Conservation (phyloP, 495 filamentous ascomycete genomes). For the Xeromyces bisporus region DNA sequence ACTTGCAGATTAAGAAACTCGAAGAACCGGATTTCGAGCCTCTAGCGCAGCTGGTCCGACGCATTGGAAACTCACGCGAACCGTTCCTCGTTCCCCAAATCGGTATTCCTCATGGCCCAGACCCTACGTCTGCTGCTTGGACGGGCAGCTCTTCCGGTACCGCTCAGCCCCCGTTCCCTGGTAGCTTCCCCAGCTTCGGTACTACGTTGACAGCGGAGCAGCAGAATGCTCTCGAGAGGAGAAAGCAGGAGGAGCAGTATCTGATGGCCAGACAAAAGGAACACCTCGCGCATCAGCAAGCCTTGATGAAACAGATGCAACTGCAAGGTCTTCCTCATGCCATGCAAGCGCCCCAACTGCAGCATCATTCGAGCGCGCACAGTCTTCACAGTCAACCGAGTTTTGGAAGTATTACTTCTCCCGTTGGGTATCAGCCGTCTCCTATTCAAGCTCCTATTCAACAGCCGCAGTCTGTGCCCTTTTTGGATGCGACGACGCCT, state of each 20-base stretch:
- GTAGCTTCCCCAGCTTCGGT: conserved; percentile 91
- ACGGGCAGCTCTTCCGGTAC: conserved; percentile 32
- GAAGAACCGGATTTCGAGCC: conserved; percentile 93
- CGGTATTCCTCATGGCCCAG: conserved; percentile 71
- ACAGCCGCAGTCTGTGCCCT: conserved; percentile 37
- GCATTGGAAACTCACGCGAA: conserved; percentile 93
- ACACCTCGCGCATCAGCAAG: conserved; percentile 72
- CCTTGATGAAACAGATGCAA: conserved; percentile 57
- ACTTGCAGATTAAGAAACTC: conserved; percentile 81
- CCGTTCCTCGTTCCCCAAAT: conserved; percentile 96
- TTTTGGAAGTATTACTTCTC: conserved; percentile 83
- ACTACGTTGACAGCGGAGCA: conserved; percentile 93
- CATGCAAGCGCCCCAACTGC: conserved; percentile 41
- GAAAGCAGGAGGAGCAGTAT: conserved; percentile 97
- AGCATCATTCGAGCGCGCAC: conserved; percentile 87
- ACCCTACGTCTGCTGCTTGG: conserved; percentile 26
- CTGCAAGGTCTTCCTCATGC: conserved; percentile 39
- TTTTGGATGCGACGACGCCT: conserved; percentile 48
- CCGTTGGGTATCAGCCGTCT: conserved; percentile 55
- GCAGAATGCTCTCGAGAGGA: conserved; percentile 86
- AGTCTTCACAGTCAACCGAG: conserved; percentile 93
- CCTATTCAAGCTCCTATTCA: conserved; percentile 54
- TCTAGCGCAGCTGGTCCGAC: conserved; percentile 82
- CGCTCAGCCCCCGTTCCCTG: conserved; percentile 87
- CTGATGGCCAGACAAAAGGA: conserved; percentile 90